Evolutionary conservation across 1,139 yeast species (phyloP), one percentile per base, ranked within the genome.

Genomic region (Blastobotrys malaysiensis): DNA sequence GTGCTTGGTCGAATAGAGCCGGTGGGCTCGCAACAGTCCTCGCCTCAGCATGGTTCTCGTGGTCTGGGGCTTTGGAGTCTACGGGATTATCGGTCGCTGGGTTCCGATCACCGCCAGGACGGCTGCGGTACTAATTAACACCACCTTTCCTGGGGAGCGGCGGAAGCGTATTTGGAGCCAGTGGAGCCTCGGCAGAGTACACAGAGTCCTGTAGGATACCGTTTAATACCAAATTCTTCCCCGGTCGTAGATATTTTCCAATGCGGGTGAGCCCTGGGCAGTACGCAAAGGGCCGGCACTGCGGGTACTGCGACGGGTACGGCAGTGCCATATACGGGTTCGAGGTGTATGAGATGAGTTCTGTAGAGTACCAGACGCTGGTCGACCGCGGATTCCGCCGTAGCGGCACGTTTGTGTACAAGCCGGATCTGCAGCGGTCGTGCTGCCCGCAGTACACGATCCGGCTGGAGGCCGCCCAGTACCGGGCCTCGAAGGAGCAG

Each of bases 401-500:
- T 52, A 85, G 95, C 31, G 97, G 97, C 0, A 66, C 69, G 1
- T 87, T 82, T 60, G 62, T 88, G 5, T 90, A 90, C 66, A 86
- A 84, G 64, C 83, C 88, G 0, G 96, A 91, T 67, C 69, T 82
- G 58, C 66, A 85, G 36, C 69, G 89, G 39, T 81, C 81, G 45
- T 91, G 98, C 65, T 91, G 98, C 64, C 77, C 93, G n/a, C 77
- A 83, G 66, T 88, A 82, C 65, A 86, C 97, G 0, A 88, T 90
- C 26, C 70, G 97, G 52, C 83, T 96, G 0, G 76, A 73, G 45
- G 69, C 78, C 39, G 65, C 64, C 0, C 64, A 68, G 45, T 76
- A 83, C 60, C 73, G 75, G 50, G 68, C 85, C 11, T 71, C 76
- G 26, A 88, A 88, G 65, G 91, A 86, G 51, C 85, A 84, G 55